A percentile compares a stretch with the other conserved stretches of the same genome.
Conservation (phyloP, 768 basidiomycete genomes). For the Lactarius sp. region DNA sequence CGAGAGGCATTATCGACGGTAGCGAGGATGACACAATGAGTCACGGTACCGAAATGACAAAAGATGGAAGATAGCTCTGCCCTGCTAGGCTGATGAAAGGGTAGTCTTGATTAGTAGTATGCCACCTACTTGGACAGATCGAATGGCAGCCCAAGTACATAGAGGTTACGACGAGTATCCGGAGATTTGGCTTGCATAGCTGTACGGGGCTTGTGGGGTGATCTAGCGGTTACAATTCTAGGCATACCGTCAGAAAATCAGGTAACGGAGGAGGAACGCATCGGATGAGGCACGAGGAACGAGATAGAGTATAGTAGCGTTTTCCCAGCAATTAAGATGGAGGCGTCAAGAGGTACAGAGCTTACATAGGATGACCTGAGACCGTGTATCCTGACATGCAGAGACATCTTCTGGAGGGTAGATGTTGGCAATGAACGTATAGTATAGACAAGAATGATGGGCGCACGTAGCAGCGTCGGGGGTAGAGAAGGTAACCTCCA, state of each 20-base stretch:
- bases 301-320: not conserved
- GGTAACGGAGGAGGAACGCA: not conserved
- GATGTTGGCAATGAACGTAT: slow-evolving; percentile 5
- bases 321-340: not conserved
- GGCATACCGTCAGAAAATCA: not conserved
- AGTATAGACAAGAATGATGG: slow-evolving; percentile 10
- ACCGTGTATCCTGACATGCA: slow-evolving; percentile 62
- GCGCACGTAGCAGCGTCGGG: slow-evolving; percentile 52
- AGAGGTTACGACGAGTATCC: slow-evolving; percentile 67
- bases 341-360: slow-evolving; percentile 12
- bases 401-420: slow-evolving; percentile 51
- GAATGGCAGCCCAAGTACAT: slow-evolving; percentile 80
- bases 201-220: slow-evolving; percentile 24
- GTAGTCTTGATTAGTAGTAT: not conserved
- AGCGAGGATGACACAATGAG: slow-evolving; percentile 76
- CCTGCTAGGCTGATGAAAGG: slow-evolving; percentile 27
- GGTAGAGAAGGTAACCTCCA: slow-evolving; percentile 51
- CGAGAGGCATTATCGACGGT: slow-evolving; percentile 82
- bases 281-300: not conserved
- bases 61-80: slow-evolving; percentile 61
- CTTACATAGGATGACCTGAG: slow-evolving; percentile 52
- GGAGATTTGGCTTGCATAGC: slow-evolving; percentile 33
- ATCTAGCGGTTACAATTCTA: slow-evolving; percentile 29
- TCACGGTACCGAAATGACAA: slow-evolving; percentile 58
- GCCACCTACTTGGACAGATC: slow-evolving; percentile 64